Percentiles rank a stretch among this genome's conserved stretches.
These are phyloP conservation scores for Rhizodiscina lignyota DNA, from an alignment of 495 filamentous ascomycete genomes.

Conservation along the genomic window DNA sequence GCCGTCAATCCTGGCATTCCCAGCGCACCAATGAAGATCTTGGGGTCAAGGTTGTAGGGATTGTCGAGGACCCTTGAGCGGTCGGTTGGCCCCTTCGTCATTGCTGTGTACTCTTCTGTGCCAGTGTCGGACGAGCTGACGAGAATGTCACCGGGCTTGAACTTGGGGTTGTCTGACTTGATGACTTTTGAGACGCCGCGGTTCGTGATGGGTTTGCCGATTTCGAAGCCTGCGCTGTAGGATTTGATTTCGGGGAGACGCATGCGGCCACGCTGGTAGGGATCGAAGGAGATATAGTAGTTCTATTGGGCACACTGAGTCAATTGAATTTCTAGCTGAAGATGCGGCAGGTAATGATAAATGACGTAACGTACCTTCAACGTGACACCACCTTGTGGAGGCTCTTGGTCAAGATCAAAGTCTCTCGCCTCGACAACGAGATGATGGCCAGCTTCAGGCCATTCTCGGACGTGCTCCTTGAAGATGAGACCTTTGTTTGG, in stretches of 20 bases:
- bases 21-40: slow-evolving; percentile 51
- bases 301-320: too few relatives aligned
- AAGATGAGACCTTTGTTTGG: slow-evolving; percentile 74
- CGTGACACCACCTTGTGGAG: slow-evolving; percentile 54
- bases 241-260: slow-evolving; percentile 19
- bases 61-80: slow-evolving; percentile 30
- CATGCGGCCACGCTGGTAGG: slow-evolving; percentile 64
- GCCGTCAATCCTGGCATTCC: slow-evolving; percentile 84
- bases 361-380: too few relatives aligned
- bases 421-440: slow-evolving; percentile 47
- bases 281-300: slow-evolving; percentile 71
- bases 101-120: slow-evolving; percentile 20
- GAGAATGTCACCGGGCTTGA: slow-evolving; percentile 19
- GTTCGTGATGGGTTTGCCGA: slow-evolving; percentile 26
- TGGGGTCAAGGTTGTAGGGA: slow-evolving; percentile 43
- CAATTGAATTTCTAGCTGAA: too few relatives aligned
- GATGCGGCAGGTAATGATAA: too few relatives aligned
- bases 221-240: slow-evolving; percentile 21
- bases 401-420: slow-evolving; percentile 47
- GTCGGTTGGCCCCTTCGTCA: slow-evolving; percentile 8
- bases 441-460: slow-evolving; percentile 57
- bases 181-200: slow-evolving; percentile 18
- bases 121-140: background rate
- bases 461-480: slow-evolving; percentile 49
- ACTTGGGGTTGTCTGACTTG: slow-evolving; percentile 18